phyloP scores from a whole-genome alignment of 83 land plant species.

The Picea engelmannii region DNA sequence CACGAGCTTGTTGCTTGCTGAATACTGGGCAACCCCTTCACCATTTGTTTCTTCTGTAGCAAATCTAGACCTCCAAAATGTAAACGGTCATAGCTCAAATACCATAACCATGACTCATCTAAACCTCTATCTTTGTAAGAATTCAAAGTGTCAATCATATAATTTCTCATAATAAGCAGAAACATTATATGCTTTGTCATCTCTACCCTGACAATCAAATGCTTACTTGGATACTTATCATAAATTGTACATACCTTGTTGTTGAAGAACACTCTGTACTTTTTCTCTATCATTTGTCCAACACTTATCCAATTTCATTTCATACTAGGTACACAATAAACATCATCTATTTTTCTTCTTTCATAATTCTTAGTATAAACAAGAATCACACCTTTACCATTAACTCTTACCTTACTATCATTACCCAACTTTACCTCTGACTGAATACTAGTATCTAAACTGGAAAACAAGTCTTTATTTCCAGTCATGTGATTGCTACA shows the following conservation, averaged over 20 bases:
- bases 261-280: background rate
- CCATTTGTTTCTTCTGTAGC: too few relatives aligned
- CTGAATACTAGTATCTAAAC: background rate
- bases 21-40: background rate
- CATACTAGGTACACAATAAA: background rate
- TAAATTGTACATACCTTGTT: background rate
- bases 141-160: background rate
- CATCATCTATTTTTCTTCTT: background rate
- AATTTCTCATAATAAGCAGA: background rate
- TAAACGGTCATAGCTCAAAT: background rate
- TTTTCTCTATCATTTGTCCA: background rate
- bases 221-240: background rate
- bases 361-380: too few relatives aligned
- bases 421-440: background rate
- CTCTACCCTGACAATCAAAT: background rate
- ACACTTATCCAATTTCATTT: background rate
- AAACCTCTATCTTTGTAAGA: too few relatives aligned
- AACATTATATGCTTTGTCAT: background rate
- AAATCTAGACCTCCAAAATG: too few relatives aligned
- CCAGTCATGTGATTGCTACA: background rate
- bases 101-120: background rate
- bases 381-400: too few relatives aligned
- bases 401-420: too few relatives aligned
- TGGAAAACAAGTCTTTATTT: background rate
- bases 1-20: background rate